Evolutionary conservation across 768 basidiomycete genomes (phyloP).

Genomic region (Tubosaeta brunneosetosa): DNA sequence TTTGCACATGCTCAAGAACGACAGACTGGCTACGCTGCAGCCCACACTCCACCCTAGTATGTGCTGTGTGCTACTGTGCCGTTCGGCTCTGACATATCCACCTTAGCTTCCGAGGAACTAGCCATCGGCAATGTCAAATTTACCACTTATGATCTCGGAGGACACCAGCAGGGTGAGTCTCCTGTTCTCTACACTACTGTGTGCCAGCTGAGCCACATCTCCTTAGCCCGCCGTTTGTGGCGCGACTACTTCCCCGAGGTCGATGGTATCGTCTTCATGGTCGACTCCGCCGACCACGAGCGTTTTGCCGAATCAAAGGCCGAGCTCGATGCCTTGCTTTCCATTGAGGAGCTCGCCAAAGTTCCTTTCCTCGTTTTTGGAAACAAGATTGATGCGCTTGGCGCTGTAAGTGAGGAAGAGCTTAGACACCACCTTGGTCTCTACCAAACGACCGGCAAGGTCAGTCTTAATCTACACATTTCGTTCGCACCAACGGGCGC

Average conservation of each 20-base stretch:
- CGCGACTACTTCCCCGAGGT: slow-evolving; percentile 99
- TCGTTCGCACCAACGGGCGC: not conserved
- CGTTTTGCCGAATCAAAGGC: slow-evolving; percentile 95
- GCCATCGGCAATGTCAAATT: slow-evolving; percentile 99
- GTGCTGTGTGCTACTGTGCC: slow-evolving; percentile 22
- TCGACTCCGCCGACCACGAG: slow-evolving; percentile 96
- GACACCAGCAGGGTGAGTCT: slow-evolving; percentile 85
- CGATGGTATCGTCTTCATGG: slow-evolving; percentile 96
- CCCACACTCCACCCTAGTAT: slow-evolving; percentile 97
- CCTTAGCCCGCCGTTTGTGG: slow-evolving; percentile 91
- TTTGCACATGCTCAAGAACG: slow-evolving; percentile 99
- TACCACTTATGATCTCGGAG: slow-evolving; percentile 97
- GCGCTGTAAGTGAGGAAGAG: slow-evolving; percentile 97
- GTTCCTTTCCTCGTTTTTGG: slow-evolving; percentile 98
- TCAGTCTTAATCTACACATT: slow-evolving; percentile 28
- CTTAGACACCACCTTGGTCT: slow-evolving; percentile 91
- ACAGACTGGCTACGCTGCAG: slow-evolving; percentile 93
- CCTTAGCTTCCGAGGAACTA: slow-evolving; percentile 91
- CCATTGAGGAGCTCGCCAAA: slow-evolving; percentile 91
- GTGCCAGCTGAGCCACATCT: not conserved
- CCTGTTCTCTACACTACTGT: not conserved
- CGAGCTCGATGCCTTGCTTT: slow-evolving; percentile 92
- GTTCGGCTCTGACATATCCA: slow-evolving; percentile 6
- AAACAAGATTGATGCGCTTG: slow-evolving; percentile 99
- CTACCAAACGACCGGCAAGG: slow-evolving; percentile 99